Conservation (phyloP, 441 rosid genomes). For the Oxalis stricta region DNA sequence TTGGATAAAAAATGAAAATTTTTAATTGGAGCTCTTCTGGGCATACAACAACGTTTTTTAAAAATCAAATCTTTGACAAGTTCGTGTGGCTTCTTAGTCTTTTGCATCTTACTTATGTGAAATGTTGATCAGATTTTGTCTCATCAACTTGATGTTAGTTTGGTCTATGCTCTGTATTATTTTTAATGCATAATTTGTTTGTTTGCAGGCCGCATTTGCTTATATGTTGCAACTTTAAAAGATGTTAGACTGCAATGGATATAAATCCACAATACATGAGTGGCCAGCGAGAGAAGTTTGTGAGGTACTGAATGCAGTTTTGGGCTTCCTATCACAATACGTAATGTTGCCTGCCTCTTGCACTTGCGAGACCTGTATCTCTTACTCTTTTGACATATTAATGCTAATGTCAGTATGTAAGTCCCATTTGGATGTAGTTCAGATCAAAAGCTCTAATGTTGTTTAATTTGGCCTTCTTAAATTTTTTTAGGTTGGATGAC, state of each 20-base stretch:
- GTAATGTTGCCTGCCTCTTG: no score
- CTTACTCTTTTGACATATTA: neutral
- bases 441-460: constrained; percentile 3
- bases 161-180: neutral
- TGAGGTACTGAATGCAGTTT: constrained; percentile 39
- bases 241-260: constrained; percentile 49
- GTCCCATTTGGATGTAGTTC: neutral
- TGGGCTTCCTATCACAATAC: neutral
- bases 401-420: neutral
- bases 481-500: constrained; percentile 66
- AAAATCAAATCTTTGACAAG: no score
- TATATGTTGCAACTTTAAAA: constrained; percentile 26
- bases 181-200: constrained; percentile 3
- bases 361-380: no score
- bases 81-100: no score
- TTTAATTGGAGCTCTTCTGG: no score
- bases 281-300: constrained; percentile 80
- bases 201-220: constrained; percentile 38
- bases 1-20: no score
- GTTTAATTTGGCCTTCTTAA: constrained; percentile 9
- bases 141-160: constrained; percentile 1
- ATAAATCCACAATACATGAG: constrained; percentile 51
- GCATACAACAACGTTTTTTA: no score
- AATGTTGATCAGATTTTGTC: no score
- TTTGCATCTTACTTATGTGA: no score